Conservation (phyloP, 2,329 filamentous ascomycete species). For the Mycosphaerella sp. region DNA sequence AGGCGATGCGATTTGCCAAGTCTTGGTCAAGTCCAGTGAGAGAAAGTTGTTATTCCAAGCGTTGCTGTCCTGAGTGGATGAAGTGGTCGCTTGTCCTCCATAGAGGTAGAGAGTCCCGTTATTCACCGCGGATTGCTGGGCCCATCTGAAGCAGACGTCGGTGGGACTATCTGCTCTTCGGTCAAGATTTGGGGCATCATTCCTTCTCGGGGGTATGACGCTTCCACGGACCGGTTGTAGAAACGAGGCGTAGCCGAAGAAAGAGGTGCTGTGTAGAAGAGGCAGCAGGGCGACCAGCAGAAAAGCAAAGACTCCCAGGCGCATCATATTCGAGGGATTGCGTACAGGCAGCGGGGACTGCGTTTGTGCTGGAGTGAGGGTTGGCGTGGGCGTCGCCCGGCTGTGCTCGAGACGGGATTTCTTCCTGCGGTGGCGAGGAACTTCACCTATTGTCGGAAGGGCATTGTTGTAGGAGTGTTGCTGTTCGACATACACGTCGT, state of each 20-base stretch:
- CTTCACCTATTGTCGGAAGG: constrained; percentile 11
- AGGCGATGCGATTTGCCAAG: constrained; percentile 63
- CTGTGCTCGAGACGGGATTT: neutral
- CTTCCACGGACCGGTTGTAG: constrained; percentile 30
- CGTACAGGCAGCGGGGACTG: constrained; percentile 19
- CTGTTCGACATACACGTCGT: constrained; percentile 26
- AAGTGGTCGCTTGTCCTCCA: constrained; percentile 59
- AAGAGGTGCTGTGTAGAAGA: constrained; percentile 24
- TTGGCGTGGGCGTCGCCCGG: neutral
- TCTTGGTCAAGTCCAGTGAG: constrained; percentile 62
- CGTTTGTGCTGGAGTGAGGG: constrained; percentile 9
- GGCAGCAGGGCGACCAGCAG: constrained; percentile 27
- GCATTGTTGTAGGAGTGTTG: constrained; percentile 18
- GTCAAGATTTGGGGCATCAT: constrained; percentile 13
- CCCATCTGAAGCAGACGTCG: constrained; percentile 59
- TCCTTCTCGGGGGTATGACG: constrained; percentile 20
- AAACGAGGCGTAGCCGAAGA: constrained; percentile 21
- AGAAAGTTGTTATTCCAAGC: constrained; percentile 74
- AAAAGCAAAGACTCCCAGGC: constrained; percentile 23
- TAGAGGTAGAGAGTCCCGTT: constrained; percentile 74
- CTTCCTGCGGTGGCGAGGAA: constrained; percentile 7
- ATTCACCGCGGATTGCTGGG: constrained; percentile 59
- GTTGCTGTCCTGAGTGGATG: constrained; percentile 52
- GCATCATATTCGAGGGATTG: constrained; percentile 24
- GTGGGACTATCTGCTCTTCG: constrained; percentile 40